Base-by-base conservation (phyloP, 371 early-diverging fungal genomes). In the Capillidium heterosporum region DNA sequence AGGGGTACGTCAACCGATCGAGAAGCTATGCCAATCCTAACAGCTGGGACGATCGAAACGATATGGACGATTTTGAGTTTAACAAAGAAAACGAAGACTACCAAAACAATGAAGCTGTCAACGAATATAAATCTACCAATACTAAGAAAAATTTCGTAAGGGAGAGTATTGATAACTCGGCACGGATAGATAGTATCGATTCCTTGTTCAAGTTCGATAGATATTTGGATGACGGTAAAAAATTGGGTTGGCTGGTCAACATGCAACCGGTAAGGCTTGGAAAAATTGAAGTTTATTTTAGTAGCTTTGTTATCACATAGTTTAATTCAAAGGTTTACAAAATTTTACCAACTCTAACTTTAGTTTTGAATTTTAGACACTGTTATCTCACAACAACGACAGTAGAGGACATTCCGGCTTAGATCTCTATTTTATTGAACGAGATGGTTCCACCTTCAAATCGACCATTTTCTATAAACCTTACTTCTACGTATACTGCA, bases 231-330 rank as follows among this genome's bases (percentile, higher is more conserved):
- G 91, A 91, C 0, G 81, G 84, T 17, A 73, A 73, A 43, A 76
- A 76, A 31, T 66, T 92, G 17, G 98, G 98, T 0, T 97, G 95
- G 95, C 71, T 97, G 46, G 77, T 93, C 29, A 97, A 97, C 67
- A 91, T 94, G 78, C 88, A 91, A 52, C 74, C 87, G 59, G 88
- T 88, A 74, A 56, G 72, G 23, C 52, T 15, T 21, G 21, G n/a
- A 8, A 2, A n/a, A 19, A 26, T 2, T 27, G 8, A 32, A 27
- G 3, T 28, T 56, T 13, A 24, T 35, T 56, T 39, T 29, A 15
- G 0, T 27, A 41, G 23, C 24, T 32, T 54, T 1, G 28, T 56
- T 43, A 32, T 56, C 48, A 10, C 10, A 19, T 32, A 21, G 5
- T 29, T 28, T 29, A 48, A 0, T 8, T 58, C 7, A 10, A 28